These are phyloP conservation scores for Penicillium hesseltinei DNA, from an alignment of 2,329 filamentous ascomycete genomes.

Conservation along the genomic window DNA sequence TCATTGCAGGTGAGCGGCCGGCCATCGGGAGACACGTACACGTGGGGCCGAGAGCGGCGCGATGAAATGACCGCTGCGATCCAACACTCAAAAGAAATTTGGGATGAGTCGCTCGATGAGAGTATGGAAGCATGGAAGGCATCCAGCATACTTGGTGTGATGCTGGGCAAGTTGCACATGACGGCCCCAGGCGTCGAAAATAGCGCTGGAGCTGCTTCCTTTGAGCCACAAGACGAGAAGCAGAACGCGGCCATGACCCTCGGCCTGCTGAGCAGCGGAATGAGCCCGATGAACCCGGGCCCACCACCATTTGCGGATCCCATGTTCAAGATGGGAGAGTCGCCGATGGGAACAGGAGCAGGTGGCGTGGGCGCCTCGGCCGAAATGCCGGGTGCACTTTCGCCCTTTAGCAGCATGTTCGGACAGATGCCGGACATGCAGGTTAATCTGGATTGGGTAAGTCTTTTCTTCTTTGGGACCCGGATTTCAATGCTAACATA, in stretches of 20 bases:
- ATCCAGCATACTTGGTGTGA: slow-evolving; percentile 73
- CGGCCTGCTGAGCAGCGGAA: slow-evolving; percentile 65
- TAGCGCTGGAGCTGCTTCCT: slow-evolving; percentile 22
- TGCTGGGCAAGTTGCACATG: slow-evolving; percentile 71
- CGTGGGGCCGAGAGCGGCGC: slow-evolving; percentile 52
- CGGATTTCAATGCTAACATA: slow-evolving; percentile 25
- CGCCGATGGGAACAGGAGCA: slow-evolving; percentile 26
- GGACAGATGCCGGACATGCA: slow-evolving; percentile 56
- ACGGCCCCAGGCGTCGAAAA: slow-evolving; percentile 28
- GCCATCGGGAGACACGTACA: slow-evolving; percentile 42
- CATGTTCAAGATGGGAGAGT: slow-evolving; percentile 31
- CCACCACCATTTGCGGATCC: slow-evolving; percentile 31
- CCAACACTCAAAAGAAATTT: slow-evolving; percentile 72
- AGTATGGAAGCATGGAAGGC: slow-evolving; percentile 93
- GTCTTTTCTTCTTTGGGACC: slow-evolving; percentile 22
- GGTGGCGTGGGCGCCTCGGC: slow-evolving; percentile 27
- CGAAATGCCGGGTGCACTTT: slow-evolving; percentile 44
- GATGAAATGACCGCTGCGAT: slow-evolving; percentile 74
- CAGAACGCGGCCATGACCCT: slow-evolving; percentile 68
- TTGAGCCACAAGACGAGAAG: slow-evolving; percentile 54
- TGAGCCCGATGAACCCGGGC: slow-evolving; percentile 49
- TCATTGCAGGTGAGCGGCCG: slow-evolving; percentile 35
- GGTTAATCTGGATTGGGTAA: slow-evolving; percentile 62
- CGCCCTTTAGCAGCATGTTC: slow-evolving; percentile 57
- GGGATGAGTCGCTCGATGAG: slow-evolving; percentile 71